Base-by-base conservation (phyloP, 345 rosid genomes). In the Rhodamnia argentea region DNA sequence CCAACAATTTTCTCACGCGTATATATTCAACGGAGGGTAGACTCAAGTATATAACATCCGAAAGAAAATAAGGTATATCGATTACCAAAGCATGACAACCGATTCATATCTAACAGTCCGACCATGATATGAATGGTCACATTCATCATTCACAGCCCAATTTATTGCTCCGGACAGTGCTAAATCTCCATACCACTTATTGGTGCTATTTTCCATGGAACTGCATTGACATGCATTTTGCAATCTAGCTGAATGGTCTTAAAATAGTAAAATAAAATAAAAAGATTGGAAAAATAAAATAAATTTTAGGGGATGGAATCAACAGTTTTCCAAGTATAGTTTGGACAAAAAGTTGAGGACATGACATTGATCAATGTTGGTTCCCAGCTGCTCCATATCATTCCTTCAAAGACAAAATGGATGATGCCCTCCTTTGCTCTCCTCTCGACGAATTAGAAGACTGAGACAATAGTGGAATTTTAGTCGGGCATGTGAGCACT, bases 71-170 rank as follows among this genome's bases (percentile, higher is more conserved):
- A 6, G 9, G 70, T 5, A 59, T 59, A 16, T n/a, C 40, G 40
- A 11, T 47, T 10, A 10, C 11, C 10, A 47, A 10, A 47, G 51
- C 51, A 47, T 2, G 51, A 47, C 10, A 50, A 10, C 4, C 13
- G 13, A 70, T 37, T 18, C 13, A 0, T 18, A 32, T 37, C 0
- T 0, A 18, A 16, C 4, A 9, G 78, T 37, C 24, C 1, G 0
- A 32, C 1, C 26, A 70, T 70, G 13, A 70, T 9, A 32, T 70
- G 24, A 37, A 18, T 70, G 47, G 13, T 70, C 26, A 37, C 32
- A 70, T 32, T 70, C 78, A 18, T 16, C 40, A 6, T 42, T 42
- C 78, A 37, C 42, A 32, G 18, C 78, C 78, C 78, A 32, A 70
- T 0, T 70, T 64, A 9, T 11, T 64, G 44, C 44, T 16, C 7